Percentiles rank a stretch among this genome's conserved stretches.
phyloP scores from a whole-genome alignment of 495 filamentous ascomycete genomes.

The Penicillium mononematosum region DNA sequence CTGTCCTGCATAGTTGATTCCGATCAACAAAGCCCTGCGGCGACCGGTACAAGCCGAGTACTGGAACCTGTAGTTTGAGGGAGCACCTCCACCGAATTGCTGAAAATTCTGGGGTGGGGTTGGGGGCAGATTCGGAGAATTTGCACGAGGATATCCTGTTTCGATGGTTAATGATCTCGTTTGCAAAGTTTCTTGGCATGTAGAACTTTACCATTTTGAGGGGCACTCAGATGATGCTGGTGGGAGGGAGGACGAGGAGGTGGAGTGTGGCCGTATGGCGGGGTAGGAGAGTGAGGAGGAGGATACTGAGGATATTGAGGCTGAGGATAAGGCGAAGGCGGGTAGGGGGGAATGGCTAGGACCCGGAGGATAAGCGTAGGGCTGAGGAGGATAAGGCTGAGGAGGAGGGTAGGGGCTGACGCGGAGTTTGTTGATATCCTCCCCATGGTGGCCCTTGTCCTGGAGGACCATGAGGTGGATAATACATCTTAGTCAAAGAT shows the following conservation, averaged over 20 bases:
- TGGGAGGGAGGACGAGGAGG: constrained; percentile 15
- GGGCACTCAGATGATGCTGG: constrained; percentile 13
- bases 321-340: constrained; percentile 20
- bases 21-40: constrained; percentile 88
- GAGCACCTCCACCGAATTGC: constrained; percentile 74
- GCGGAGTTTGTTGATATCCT: constrained; percentile 27
- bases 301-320: constrained; percentile 17
- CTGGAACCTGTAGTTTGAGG: constrained; percentile 76
- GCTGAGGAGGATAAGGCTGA: constrained; percentile 24
- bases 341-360: constrained; percentile 11
- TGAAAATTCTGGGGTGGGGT: constrained; percentile 42
- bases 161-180: not conserved
- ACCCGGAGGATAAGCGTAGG: constrained; percentile 14
- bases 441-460: constrained; percentile 27
- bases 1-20: constrained; percentile 96
- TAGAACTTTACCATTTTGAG: constrained; percentile 17
- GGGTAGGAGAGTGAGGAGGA: constrained; percentile 16
- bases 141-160: constrained; percentile 16
- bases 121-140: constrained; percentile 31
- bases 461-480: constrained; percentile 25
- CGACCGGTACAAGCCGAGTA: constrained; percentile 90
- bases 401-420: constrained; percentile 30
- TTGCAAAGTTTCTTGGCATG: not conserved
- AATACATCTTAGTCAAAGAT: constrained; percentile 2
- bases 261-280: constrained; percentile 15